Base-by-base conservation (phyloP, 2,329 filamentous ascomycete genomes). In the Pyrenochaeta sp. region DNA sequence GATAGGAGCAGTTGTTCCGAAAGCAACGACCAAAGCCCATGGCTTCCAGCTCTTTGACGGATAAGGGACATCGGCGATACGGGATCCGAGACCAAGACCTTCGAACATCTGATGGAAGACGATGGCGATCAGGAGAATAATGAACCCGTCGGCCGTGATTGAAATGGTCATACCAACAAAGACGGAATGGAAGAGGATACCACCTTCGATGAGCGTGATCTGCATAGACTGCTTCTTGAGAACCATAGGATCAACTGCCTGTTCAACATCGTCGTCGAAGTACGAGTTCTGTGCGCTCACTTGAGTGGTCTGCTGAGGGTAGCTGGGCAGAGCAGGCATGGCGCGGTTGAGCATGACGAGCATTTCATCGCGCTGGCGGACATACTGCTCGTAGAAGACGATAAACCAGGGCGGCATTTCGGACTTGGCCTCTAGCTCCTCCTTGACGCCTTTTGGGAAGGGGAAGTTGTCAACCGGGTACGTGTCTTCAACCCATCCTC, bases 71-170 rank as follows among this genome's bases (percentile, higher is more conserved):
- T 81, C 79, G 4, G 83, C 83, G 69, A 88, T 81, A 43, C 85
- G 79, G 0, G 85, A 83, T 12, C 85, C 85, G 32, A 88, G 83
- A 70, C 85, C 85, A 0, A 88, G 79, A 45, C 85, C 85, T 61
- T 88, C 85, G 52, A 87, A 88, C 10, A 83, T 81, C 64, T 88
- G 85, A 61, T 88, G 85, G 74, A 88, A 87, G 49, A 86, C 81
- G 1, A 88, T 77, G 33, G 87, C 85, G 2, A 82, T 81, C 66
- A 86, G 86, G 1, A 87, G 77, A 0, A 83, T 82, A 29, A 75
- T 70, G 72, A 87, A 87, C 41, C 87, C 85, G 0, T 79, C 71
- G 20, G 83, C 81, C 0, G 82, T 79, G n/a, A 86, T 84, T 7
- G 83, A 86, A 9, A 88, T 76, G 47, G 85, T 87, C 47, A 88